Base-by-base conservation (phyloP, 257 asterid genomes). In the Salvia rosmarinus region DNA sequence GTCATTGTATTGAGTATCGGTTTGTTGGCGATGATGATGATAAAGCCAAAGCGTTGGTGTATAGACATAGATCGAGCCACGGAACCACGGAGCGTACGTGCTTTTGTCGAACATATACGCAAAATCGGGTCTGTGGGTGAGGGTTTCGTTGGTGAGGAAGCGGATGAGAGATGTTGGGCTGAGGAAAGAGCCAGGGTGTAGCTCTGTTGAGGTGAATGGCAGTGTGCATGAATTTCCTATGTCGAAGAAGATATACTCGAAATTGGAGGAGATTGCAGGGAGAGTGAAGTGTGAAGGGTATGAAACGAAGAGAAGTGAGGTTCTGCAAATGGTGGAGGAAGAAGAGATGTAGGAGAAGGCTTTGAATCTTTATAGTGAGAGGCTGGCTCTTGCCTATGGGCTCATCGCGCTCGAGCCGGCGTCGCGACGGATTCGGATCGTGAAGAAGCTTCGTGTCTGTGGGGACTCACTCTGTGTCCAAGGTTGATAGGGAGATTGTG, bases 311-410 rank as follows among this genome's bases (percentile, higher is more conserved):
- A 87, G 72, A 78, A 77, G 91, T 16, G 85, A 91, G 80, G 21
- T 89, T 34, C 67, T 91, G 82, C 97, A 89, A 19, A 47, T 76
- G 47, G 85, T 91, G 37, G 95, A 89, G 64, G 96, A 87, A 64
- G 88, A 88, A 74, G 87, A 88, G 37, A 77, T 87, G 87, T 89
- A 85, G 67, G 96, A 89, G 56, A 85, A 87, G 76, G 92, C 96
- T 34, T 56, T 87, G 46, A 20, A 73, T 75, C 89, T 79, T 21
- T 95, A 87, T 63, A 89, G 95, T 58, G 97, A 91, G 80, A 84
- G 94, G 74, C 54, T 91, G 44, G 97, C 96, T 46, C 84, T 89
- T 69, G 90, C 96, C 4, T 89, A 80, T 32, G 95, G 95, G 39
- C 95, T 91, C 43, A 76, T 89, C 35, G 71, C 77, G 42, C n/a